phyloP scores from a whole-genome alignment of 768 basidiomycete species.

The Leccinellum luteum region DNA sequence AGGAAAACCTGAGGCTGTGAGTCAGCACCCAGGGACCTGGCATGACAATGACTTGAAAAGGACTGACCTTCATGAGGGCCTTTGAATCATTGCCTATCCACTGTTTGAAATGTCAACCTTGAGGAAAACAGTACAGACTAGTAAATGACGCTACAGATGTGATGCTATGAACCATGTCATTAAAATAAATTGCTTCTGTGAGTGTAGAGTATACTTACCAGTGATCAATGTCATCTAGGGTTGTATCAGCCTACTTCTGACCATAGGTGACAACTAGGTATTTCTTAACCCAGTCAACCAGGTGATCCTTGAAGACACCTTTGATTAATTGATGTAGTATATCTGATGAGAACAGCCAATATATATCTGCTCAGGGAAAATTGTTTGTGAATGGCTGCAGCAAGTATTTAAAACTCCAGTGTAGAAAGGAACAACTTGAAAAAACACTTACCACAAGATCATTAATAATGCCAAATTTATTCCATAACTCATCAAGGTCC shows the following conservation, averaged over 20 bases:
- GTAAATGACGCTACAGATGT: background rate
- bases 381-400: background rate
- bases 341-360: background rate
- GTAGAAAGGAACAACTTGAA: background rate
- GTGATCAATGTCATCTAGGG: background rate
- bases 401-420: background rate
- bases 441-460: background rate
- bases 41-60: background rate
- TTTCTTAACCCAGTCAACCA: background rate
- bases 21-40: no score
- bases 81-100: background rate
- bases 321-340: background rate
- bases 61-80: background rate
- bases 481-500: background rate
- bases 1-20: no score
- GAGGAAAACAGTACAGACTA: background rate
- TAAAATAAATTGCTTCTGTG: background rate
- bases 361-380: background rate
- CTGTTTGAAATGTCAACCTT: background rate
- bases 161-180: background rate
- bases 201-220: background rate
- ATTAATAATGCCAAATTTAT: background rate
- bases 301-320: background rate
- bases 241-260: background rate
- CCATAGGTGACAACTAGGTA: background rate